phyloP scores from a whole-genome alignment of 306 rosid genomes.

The Cajanus cajan region DNA sequence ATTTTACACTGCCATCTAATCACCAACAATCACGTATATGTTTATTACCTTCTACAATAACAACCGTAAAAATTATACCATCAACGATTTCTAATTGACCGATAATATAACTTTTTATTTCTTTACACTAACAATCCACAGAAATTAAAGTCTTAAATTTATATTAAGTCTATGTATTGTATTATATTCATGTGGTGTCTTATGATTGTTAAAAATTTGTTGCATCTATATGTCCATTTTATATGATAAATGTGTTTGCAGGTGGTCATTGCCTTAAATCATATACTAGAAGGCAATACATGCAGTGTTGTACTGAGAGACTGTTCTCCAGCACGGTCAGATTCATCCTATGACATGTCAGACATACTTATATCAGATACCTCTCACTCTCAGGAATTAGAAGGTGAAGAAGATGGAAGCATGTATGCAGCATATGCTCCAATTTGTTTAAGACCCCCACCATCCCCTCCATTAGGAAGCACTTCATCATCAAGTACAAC shows the following conservation, averaged over 20 bases:
- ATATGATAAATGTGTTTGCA: constrained; percentile 12
- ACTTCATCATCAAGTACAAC: constrained; percentile 24
- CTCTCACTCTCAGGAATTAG: constrained; percentile 33
- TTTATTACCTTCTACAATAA: neutral
- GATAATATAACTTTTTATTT: too few species aligned
- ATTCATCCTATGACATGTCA: constrained; percentile 30
- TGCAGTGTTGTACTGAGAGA: constrained; percentile 34
- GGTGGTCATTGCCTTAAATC: constrained; percentile 54
- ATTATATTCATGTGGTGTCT: neutral
- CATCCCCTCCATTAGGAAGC: constrained; percentile 45
- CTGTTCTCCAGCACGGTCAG: constrained; percentile 48
- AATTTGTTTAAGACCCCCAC: constrained; percentile 12
- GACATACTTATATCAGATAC: constrained; percentile 25
- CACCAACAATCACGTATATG: neutral
- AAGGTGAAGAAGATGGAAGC: constrained; percentile 29
- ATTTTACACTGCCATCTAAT: too few species aligned
- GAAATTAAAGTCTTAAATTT: neutral
- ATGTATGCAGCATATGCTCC: constrained; percentile 6
- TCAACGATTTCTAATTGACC: neutral
- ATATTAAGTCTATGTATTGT: neutral
- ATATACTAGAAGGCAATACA: constrained; percentile 39
- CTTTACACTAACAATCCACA: neutral
- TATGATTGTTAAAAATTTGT: neutral
- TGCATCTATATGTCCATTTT: neutral
- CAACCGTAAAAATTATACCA: neutral